These are phyloP conservation scores for Kazachstania taianensis DNA, from an alignment of 805 yeast genomes.

Conservation along the genomic window DNA sequence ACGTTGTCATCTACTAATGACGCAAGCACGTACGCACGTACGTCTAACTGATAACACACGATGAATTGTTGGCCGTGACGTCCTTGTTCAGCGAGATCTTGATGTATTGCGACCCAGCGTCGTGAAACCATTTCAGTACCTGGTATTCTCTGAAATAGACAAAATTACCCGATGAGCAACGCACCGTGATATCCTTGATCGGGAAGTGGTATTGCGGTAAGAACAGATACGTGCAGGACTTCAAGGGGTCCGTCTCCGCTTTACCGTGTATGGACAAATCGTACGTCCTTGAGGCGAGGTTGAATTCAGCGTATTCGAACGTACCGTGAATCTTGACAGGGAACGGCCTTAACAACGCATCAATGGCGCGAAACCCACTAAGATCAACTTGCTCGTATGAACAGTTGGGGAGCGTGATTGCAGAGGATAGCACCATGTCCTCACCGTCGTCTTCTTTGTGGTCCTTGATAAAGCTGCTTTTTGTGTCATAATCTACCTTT, in stretches of 20 bases:
- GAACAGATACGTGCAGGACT: constrained; percentile 44
- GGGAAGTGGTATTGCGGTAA: constrained; percentile 68
- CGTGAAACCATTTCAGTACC: constrained; percentile 64
- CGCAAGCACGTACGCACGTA: neutral
- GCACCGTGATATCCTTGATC: constrained; percentile 37
- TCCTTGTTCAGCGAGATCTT: constrained; percentile 9
- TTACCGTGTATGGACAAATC: constrained; percentile 36
- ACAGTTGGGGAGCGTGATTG: neutral
- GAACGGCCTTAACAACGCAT: constrained; percentile 70
- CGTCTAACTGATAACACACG: neutral
- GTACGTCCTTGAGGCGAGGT: constrained; percentile 39
- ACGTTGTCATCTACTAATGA: no score
- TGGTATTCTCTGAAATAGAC: constrained; percentile 42
- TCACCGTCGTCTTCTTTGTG: neutral
- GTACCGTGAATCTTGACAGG: constrained; percentile 56
- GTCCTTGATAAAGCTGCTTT: neutral
- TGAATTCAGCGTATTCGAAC: constrained; percentile 47
- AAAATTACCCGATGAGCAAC: constrained; percentile 47
- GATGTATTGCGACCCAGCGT: constrained; percentile 31
- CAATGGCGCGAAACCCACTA: constrained; percentile 60
- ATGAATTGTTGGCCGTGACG: no score
- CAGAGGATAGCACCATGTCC: neutral
- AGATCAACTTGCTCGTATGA: neutral
- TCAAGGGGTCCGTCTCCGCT: constrained; percentile 4
- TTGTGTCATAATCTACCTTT: neutral